Evolutionary conservation across 176 grass and related monocot genomes (phyloP).

Genomic region (Elymus sibiricus): DNA sequence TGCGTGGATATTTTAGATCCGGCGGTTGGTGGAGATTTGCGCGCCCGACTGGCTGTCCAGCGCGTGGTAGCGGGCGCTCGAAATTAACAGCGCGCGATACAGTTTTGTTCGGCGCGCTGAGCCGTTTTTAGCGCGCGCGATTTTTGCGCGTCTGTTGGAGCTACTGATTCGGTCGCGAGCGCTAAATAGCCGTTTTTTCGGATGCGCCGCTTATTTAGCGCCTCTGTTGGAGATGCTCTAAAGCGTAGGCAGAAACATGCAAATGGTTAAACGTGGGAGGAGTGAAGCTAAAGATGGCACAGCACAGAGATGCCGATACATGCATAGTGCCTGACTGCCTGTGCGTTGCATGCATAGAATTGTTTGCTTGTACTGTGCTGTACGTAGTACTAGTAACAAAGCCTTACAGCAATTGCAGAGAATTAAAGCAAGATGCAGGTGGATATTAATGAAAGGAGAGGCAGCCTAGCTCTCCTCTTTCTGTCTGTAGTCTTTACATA

Average conservation of each 20-base stretch:
- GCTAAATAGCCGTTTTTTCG: too few species aligned
- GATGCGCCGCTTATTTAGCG: too few species aligned
- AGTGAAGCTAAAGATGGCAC: conserved; percentile 9
- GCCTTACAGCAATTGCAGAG: conserved; percentile 3
- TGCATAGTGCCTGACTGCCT: not conserved
- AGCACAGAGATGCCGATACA: conserved; percentile 7
- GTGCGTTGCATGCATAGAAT: conserved; percentile 16
- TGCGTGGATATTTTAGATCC: too few species aligned
- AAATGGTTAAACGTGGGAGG: conserved; percentile 14
- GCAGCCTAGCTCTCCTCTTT: conserved; percentile 12
- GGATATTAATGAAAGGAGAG: conserved; percentile 26
- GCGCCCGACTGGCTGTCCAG: too few species aligned
- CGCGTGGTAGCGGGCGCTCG: too few species aligned
- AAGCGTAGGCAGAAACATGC: conserved; percentile 20
- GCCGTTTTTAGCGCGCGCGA: too few species aligned
- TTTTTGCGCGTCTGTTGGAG: too few species aligned
- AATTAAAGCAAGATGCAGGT: conserved; percentile 21
- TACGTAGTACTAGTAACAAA: not conserved
- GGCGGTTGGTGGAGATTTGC: too few species aligned
- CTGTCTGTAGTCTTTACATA: not conserved
- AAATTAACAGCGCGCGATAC: too few species aligned
- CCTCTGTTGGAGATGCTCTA: too few species aligned
- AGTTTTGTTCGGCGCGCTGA: too few species aligned
- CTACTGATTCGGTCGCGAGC: too few species aligned
- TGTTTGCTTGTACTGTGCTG: not conserved